Evolutionary conservation across 257 asterid species (phyloP).

Genomic region (Avicennia marina): DNA sequence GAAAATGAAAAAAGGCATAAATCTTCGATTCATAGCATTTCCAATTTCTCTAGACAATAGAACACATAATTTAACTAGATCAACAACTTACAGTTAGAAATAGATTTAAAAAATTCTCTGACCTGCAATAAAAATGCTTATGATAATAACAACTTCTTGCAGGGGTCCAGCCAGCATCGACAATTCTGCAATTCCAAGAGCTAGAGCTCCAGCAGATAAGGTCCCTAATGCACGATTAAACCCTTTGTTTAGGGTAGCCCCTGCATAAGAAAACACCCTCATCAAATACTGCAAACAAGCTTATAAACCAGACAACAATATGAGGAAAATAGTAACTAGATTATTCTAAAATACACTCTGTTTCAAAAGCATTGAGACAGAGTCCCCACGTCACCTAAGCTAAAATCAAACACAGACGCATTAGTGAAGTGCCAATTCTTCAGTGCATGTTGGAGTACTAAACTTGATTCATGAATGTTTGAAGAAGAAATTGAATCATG

Average conservation of each 20-base stretch:
- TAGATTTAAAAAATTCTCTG: not conserved
- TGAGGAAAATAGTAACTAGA: no score
- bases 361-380: no score
- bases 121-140: constrained; percentile 49
- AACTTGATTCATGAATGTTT: no score
- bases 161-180: constrained; percentile 32
- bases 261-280: constrained; percentile 17
- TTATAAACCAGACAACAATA: no score
- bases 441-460: no score
- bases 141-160: constrained; percentile 39
- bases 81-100: not conserved
- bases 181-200: constrained; percentile 40
- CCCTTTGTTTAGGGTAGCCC: constrained; percentile 63
- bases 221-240: constrained; percentile 70
- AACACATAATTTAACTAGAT: not conserved
- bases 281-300: no score
- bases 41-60: not conserved
- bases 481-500: no score
- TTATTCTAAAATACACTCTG: no score
- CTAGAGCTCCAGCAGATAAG: constrained; percentile 52
- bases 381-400: no score
- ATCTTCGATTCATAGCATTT: not conserved
- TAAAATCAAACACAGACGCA: no score
- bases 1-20: not conserved
- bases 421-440: no score